Percentiles rank a stretch among this genome's conserved stretches.
phyloP scores from a whole-genome alignment of 129 eudicot species.

The Helianthus annuus region DNA sequence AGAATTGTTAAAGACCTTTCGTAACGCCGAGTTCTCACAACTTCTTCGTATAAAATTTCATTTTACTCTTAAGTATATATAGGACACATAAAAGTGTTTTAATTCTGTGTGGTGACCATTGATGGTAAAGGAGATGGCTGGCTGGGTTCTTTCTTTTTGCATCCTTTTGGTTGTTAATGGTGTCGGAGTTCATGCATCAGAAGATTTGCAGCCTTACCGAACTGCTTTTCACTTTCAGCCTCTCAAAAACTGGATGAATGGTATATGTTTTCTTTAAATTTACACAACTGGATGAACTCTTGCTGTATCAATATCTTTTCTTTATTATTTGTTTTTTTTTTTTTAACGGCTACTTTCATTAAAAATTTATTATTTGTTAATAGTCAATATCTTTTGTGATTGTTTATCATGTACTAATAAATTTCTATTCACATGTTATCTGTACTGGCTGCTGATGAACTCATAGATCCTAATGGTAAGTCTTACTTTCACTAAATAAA shows the following conservation, averaged over 20 bases:
- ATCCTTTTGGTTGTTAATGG: slow-evolving; percentile 10
- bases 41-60: too few species aligned
- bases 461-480: slow-evolving; percentile 76
- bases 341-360: too few species aligned
- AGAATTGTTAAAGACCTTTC: too few species aligned
- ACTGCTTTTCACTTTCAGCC: slow-evolving; percentile 76
- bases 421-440: slow-evolving; percentile 17
- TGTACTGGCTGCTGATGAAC: slow-evolving; percentile 13
- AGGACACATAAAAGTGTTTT: too few species aligned
- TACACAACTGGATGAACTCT: background rate
- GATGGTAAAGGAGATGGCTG: slow-evolving; percentile 1
- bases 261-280: slow-evolving; percentile 15
- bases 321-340: background rate
- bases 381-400: background rate
- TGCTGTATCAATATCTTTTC: background rate
- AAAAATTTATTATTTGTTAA: background rate
- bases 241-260: slow-evolving; percentile 70
- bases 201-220: slow-evolving; percentile 49
- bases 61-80: too few species aligned
- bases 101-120: background rate
- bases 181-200: slow-evolving; percentile 25
- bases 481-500: background rate
- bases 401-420: background rate
- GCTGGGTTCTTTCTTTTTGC: slow-evolving; percentile 14
- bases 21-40: too few species aligned